A percentile compares a stretch with the other conserved stretches of the same genome.
These are phyloP conservation scores for Penicillium canariense DNA, from an alignment of 495 filamentous ascomycete genomes.

Conservation along the genomic window DNA sequence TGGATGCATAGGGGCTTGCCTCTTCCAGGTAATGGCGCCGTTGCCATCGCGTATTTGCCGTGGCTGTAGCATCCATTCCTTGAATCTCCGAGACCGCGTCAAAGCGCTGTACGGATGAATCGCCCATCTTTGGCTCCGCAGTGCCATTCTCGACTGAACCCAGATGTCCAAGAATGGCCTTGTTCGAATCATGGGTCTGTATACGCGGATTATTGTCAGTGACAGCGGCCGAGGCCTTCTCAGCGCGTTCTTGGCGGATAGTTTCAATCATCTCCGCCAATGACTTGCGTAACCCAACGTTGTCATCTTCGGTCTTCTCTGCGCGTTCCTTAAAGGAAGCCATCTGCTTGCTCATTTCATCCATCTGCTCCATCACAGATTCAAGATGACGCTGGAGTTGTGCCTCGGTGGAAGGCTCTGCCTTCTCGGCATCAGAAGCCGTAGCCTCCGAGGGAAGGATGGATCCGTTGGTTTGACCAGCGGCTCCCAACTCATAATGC, in stretches of 20 bases:
- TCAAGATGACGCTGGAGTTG: slow-evolving; percentile 73
- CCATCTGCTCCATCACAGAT: slow-evolving; percentile 77
- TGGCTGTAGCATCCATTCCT: slow-evolving; percentile 39
- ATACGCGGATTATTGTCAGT: slow-evolving; percentile 3
- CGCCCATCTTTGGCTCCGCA: slow-evolving; percentile 14
- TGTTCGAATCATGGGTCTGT: slow-evolving; percentile 6
- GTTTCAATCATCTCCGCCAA: slow-evolving; percentile 87
- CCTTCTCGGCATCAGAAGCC: slow-evolving; percentile 37
- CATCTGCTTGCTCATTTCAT: slow-evolving; percentile 75
- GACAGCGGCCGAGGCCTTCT: slow-evolving; percentile 12
- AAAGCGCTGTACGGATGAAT: slow-evolving; percentile 19
- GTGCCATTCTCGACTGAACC: slow-evolving; percentile 9
- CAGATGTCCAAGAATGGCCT: slow-evolving; percentile 1
- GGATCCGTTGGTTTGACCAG: slow-evolving; percentile 20
- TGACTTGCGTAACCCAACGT: slow-evolving; percentile 61
- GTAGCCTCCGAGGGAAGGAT: slow-evolving; percentile 15
- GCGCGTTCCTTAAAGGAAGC: slow-evolving; percentile 73
- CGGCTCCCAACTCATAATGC: slow-evolving; percentile 4
- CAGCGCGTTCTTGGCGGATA: slow-evolving; percentile 63
- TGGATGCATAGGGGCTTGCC: slow-evolving; percentile 78
- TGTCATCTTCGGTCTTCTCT: slow-evolving; percentile 75
- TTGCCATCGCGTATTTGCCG: slow-evolving; percentile 40
- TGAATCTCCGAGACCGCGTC: slow-evolving; percentile 30
- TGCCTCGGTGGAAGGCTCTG: slow-evolving; percentile 28
- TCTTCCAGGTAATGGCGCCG: slow-evolving; percentile 53